A percentile compares a stretch with the other conserved stretches of the same genome.
Evolutionary conservation across 805 yeast species (phyloP).

Genomic region (Barnettozyma populi): DNA sequence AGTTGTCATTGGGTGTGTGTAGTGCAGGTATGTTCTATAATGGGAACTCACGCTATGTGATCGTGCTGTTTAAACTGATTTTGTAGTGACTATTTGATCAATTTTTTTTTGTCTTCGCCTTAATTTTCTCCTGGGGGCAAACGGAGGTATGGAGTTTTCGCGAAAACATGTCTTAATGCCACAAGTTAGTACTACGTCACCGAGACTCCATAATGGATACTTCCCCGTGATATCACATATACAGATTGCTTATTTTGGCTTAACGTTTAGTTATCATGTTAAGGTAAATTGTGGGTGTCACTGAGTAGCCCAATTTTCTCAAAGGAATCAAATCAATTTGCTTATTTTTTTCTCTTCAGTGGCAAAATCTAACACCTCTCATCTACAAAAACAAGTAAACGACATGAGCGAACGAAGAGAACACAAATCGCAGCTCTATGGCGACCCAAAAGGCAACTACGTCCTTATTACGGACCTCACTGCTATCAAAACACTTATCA

Average conservation of each 20-base stretch:
- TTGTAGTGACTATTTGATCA: not conserved
- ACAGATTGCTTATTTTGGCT: not conserved
- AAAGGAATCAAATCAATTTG: too few species aligned
- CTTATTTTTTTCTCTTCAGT: too few species aligned
- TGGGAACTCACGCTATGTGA: not conserved
- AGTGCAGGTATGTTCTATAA: not conserved
- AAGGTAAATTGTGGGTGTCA: not conserved
- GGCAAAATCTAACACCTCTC: not conserved
- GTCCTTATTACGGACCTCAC: not conserved
- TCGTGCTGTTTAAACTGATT: not conserved
- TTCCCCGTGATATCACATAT: not conserved
- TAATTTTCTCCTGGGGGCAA: not conserved
- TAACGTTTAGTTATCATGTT: not conserved
- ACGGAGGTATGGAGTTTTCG: not conserved
- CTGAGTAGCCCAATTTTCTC: too few species aligned
- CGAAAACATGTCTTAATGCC: not conserved
- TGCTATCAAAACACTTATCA: not conserved
- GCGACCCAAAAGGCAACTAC: not conserved
- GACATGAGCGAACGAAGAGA: not conserved
- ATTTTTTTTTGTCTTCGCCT: not conserved
- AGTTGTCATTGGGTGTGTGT: constrained; percentile 58
- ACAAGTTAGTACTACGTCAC: not conserved
- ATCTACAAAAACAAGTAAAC: not conserved
- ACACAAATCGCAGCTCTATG: not conserved
- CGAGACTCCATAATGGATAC: not conserved